These are phyloP conservation scores for Penicillium sumatraense DNA, from an alignment of 2,329 filamentous ascomycete species.

Conservation along the genomic window DNA sequence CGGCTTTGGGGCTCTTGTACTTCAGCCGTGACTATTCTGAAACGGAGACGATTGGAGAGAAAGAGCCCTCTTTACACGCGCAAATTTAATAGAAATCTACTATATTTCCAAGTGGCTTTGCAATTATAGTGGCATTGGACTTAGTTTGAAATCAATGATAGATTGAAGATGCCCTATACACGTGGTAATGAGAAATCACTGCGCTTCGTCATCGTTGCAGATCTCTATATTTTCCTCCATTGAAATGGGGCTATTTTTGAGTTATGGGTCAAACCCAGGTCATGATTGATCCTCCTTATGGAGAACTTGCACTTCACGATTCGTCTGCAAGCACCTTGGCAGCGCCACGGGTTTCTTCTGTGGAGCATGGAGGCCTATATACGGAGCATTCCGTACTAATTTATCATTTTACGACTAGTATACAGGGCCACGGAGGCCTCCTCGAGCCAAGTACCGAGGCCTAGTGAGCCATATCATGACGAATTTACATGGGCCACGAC, in stretches of 20 bases:
- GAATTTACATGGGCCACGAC: background rate
- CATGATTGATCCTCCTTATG: conserved; percentile 10
- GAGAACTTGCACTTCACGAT: background rate
- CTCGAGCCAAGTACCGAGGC: background rate
- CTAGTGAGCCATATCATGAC: conserved; percentile 6
- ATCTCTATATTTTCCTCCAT: conserved; percentile 6
- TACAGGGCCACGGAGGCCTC: background rate
- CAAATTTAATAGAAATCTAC: background rate
- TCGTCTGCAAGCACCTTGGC: conserved; percentile 4
- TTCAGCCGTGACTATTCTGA: conserved; percentile 6
- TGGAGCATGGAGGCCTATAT: too few relatives aligned
- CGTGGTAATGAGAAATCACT: background rate
- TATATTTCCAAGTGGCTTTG: background rate
- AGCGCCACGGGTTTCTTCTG: background rate
- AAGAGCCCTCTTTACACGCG: too few relatives aligned
- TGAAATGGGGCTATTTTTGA: background rate
- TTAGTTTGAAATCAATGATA: background rate
- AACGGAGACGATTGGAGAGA: background rate
- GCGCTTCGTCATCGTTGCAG: conserved; percentile 16
- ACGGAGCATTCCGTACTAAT: too few relatives aligned
- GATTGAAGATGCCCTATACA: background rate
- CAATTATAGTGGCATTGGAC: background rate
- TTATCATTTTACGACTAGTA: background rate
- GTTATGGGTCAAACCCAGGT: background rate
- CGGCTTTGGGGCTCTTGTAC: background rate